Base-by-base conservation (phyloP, 164 flowering plant species). In the Chimonanthus praecox region DNA sequence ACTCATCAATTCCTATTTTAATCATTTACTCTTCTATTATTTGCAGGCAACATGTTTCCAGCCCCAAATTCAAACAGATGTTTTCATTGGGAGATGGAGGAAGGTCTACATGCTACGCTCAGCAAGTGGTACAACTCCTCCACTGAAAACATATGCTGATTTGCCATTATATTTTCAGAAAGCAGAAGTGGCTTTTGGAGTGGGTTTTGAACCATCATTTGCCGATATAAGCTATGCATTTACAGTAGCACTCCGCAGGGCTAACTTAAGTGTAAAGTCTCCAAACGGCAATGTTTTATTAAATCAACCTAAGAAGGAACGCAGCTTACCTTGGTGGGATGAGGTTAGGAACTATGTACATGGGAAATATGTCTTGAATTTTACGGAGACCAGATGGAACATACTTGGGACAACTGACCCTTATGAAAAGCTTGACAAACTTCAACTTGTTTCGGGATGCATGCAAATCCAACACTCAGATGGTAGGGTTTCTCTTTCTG, bases 301-400 rank as follows among this genome's bases (percentile, higher is more conserved):
- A 58, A 47, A 73, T 80, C 88, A 74, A 66, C 94, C 97, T 6
- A 96, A 92, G 82, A 96, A 90, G 79, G 99, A 96, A 72, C 80
- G 83, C 65, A 94, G 94, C 85, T 88, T 96, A 71, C 99, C 99
- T 58, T 96, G 99, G 99, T 96, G 99, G 99, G 99, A 96, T 84
- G 99, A 96, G 54, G 80, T 91, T 71, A 85, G 99, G 78, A 81
- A 94, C 79, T 96, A 96, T 61, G 82, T 96, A 68, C 99, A 96
- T 82, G 99, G 99, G 60, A 85, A 87, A 49, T 83, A 82, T 65
- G 77, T 84, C 60, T 81, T 96, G 48, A 80, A 67, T 69, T 90
- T 92, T 72, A 78, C 85, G 68, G 92, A 91, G 82, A 84, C 88
- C 2, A 83, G 72, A 77, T 89, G 90, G 90, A 81, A 82, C 74